Evolutionary conservation across 352 stramenopile genomes (phyloP), one percentile per base, ranked within the genome.

Genomic region (Globisporangium cylindrosporum): DNA sequence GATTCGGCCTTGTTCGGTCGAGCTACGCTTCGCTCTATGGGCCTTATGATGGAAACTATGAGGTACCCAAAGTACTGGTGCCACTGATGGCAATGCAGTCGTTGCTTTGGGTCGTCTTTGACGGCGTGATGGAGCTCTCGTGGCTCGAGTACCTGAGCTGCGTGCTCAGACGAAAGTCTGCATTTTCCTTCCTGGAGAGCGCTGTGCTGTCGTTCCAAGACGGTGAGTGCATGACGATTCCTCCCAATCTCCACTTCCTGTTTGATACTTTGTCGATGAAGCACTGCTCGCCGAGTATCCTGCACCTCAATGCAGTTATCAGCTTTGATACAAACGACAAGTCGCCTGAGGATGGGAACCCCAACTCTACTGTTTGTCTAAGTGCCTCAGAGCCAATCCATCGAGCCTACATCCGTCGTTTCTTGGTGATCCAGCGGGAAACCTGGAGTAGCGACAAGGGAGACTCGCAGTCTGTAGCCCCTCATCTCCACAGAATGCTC

Each of bases 191-290:
- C 8, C 8, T 8, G 12, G 51, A 14, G 48, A 57, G 1, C 18
- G 55, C 0, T 15, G 41, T 80, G 8, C 14, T 85, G 1, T 56
- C 60, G 9, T 85, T 88, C 22, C 20, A 77, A 18, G 75, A 84
- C 38, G 76, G 79, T 4, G 78, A 80, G 53, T 81, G 85, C 62
- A 87, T 90, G 79, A 88, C 78, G 0, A 46, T 88, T 1, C 81
- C 85, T 1, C 80, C 84, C 2, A 90, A 91, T 25, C 27, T 94
- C 15, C 82, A 76, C 0, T 78, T 94, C 27, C 1, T 88, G 0
- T 92, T 92, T 34, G 86, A 94, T 62, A 75, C 80, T 0, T 54
- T 84, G 10, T 67, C 72, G 2, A 63, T 90, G 24, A 43, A 62
- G 0, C 34, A 82, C 43, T 80, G 73, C 0, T 81, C 78, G 2